A percentile compares a stretch with the other conserved stretches of the same genome.
Evolutionary conservation across 2,329 filamentous ascomycete species (phyloP).

Genomic region (Sporothrix humicola): DNA sequence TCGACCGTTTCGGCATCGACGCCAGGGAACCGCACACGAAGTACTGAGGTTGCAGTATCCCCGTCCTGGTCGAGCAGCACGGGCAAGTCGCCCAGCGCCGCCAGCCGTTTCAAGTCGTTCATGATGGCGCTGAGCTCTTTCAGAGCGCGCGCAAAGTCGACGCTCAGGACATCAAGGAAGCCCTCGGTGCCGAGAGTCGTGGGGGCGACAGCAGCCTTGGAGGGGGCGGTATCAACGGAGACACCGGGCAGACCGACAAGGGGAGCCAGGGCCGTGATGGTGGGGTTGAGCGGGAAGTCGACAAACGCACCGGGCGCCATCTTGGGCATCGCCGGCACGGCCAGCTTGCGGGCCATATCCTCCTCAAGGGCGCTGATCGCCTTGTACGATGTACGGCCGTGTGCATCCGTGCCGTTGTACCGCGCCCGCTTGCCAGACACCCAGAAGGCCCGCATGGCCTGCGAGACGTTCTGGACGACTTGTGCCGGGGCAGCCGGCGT

Average conservation of each 20-base stretch:
- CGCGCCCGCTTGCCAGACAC: constrained; percentile 88
- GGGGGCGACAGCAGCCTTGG: constrained; percentile 45
- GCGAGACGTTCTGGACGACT: constrained; percentile 93
- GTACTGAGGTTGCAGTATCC: constrained; percentile 53
- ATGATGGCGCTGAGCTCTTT: constrained; percentile 81
- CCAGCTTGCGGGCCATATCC: constrained; percentile 71
- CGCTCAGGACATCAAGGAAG: constrained; percentile 81
- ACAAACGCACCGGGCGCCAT: constrained; percentile 72
- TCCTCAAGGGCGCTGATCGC: constrained; percentile 76
- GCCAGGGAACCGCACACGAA: constrained; percentile 88
- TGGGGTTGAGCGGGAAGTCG: constrained; percentile 87
- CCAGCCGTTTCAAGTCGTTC: constrained; percentile 79
- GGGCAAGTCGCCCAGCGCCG: constrained; percentile 80
- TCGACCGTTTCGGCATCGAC: constrained; percentile 85
- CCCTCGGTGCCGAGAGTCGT: constrained; percentile 77
- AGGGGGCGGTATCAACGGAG: not conserved
- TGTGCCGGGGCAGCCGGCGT: constrained; percentile 83
- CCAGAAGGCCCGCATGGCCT: constrained; percentile 89
- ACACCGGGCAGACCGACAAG: constrained; percentile 47
- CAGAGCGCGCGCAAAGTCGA: constrained; percentile 85
- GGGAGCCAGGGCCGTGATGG: constrained; percentile 83
- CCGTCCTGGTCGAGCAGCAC: constrained; percentile 65
- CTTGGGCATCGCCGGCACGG: constrained; percentile 46
- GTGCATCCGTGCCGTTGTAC: constrained; percentile 77
- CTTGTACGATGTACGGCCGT: constrained; percentile 80